Percentiles rank a stretch among this genome's conserved stretches.
These are phyloP conservation scores for Lachnellula subtilissima DNA, from an alignment of 2,329 filamentous ascomycete genomes.

Conservation along the genomic window DNA sequence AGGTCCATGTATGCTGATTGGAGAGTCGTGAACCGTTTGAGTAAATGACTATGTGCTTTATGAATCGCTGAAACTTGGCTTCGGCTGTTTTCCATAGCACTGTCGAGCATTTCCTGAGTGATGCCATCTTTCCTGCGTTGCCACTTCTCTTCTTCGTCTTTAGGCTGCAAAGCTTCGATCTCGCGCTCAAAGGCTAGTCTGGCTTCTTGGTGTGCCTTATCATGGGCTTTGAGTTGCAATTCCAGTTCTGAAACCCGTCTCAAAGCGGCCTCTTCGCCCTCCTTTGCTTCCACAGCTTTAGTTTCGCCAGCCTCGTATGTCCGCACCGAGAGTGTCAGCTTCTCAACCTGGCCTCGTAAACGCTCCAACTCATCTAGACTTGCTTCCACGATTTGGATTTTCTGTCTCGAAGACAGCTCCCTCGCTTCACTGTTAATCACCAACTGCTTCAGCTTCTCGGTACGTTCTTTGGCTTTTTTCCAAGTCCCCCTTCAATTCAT, in stretches of 20 bases:
- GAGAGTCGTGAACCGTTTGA: slow-evolving; percentile 46
- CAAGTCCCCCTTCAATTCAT: slow-evolving; percentile 53
- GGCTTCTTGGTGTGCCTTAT: slow-evolving; percentile 41
- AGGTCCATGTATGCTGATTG: slow-evolving; percentile 38
- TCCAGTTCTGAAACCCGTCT: slow-evolving; percentile 54
- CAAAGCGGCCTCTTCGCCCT: slow-evolving; percentile 54
- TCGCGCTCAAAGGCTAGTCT: slow-evolving; percentile 42
- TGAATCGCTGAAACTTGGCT: slow-evolving; percentile 43
- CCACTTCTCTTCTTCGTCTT: slow-evolving; percentile 8
- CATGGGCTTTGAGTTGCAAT: slow-evolving; percentile 50
- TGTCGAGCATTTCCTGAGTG: slow-evolving; percentile 18
- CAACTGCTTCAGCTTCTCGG: slow-evolving; percentile 58
- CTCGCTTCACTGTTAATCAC: slow-evolving; percentile 66
- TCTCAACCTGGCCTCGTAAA: slow-evolving; percentile 54
- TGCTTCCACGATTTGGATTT: slow-evolving; percentile 57
- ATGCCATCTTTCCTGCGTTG: slow-evolving; percentile 2
- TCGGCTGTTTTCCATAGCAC: slow-evolving; percentile 14
- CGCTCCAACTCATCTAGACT: slow-evolving; percentile 56
- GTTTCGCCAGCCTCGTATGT: slow-evolving; percentile 61
- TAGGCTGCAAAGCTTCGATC: slow-evolving; percentile 41
- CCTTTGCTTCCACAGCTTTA: slow-evolving; percentile 51
- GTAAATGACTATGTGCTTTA: slow-evolving; percentile 46
- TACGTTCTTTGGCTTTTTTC: slow-evolving; percentile 53
- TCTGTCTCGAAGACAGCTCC: slow-evolving; percentile 59
- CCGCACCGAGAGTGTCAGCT: slow-evolving; percentile 56